Evolutionary conservation across 1,284 basidiomycete genomes (phyloP).

Genomic region (Apiotrichum sp.): DNA sequence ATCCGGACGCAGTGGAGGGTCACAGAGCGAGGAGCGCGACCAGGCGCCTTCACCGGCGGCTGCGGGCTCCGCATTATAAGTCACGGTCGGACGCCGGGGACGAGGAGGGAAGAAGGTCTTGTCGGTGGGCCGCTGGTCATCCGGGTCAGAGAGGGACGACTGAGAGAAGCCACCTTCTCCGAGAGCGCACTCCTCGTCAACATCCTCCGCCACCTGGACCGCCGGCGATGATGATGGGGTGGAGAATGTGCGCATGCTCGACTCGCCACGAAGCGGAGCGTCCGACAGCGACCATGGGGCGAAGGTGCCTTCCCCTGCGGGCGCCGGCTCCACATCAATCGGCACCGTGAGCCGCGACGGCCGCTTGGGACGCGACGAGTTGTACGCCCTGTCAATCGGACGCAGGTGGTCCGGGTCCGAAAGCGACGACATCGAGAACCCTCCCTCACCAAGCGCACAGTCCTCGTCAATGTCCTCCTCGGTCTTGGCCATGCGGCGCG

Average conservation of each 20-base stretch:
- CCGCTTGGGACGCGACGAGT: neutral
- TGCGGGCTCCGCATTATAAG: neutral
- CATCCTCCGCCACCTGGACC: neutral
- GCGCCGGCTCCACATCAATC: neutral
- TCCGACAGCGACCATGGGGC: neutral
- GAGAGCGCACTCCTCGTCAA: slow-evolving; percentile 1
- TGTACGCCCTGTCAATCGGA: neutral
- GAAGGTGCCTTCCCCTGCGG: neutral
- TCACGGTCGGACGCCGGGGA: neutral
- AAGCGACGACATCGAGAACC: neutral
- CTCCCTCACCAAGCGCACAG: neutral
- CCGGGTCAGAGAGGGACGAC: slow-evolving; percentile 1
- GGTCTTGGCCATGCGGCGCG: neutral
- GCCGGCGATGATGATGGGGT: too few species aligned
- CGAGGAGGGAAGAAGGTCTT: neutral
- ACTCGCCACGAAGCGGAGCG: neutral
- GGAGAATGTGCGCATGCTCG: too few species aligned
- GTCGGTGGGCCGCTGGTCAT: neutral
- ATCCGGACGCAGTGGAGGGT: slow-evolving; percentile 1
- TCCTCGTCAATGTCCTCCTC: slow-evolving; percentile 1
- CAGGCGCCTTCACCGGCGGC: neutral
- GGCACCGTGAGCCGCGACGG: neutral
- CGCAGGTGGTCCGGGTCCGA: slow-evolving; percentile 1
- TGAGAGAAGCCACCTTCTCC: slow-evolving; percentile 1
- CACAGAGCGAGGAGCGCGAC: slow-evolving; percentile 1